Evolutionary conservation across 257 asterid genomes (phyloP), one percentile per base, ranked within the genome.

Genomic region (Solanum acaule): DNA sequence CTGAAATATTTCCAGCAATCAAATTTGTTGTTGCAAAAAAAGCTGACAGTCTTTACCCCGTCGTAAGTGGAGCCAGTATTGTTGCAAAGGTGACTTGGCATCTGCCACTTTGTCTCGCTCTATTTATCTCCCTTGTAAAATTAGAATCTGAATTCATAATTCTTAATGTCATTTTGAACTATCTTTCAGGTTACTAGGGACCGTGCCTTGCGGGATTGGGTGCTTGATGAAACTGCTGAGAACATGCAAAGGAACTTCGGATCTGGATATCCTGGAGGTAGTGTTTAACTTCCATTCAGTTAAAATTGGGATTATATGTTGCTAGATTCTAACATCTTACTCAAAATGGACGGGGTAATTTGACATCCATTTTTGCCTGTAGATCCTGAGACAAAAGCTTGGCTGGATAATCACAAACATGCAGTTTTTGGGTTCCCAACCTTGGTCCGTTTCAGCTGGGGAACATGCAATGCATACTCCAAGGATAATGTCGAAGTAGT

Each of bases 381-480:
- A 97, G 99, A 97, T 92, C 99, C 99, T 61, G 95, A 84, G 84
- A 97, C 99, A n/a, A 97, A 97, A 91, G 90, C 96, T 72, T 96
- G 99, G 99, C 93, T 97, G 90, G 92, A 91, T 67, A 93, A 94
- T 90, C 99, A 97, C 92, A 96, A 93, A 88, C 99, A 97, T 87
- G 18, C 92, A 1, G 92, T 97, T 67, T 97, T 97, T 27, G 99
- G 99, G 34, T 97, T 97, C 95, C 99, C 99, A 83, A 73, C 95
- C 25, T 90, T 97, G 92, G 99, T 97, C 86, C 98, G 99, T 87
- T 97, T 97, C 93, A 97, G 99, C 90, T 97, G 99, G 99, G 99
- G 96, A 83, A 96, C 99, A 79, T 97, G 99, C 93, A 91, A 89
- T 77, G 84, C 98, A 7, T 95, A 93, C 91, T 91, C 94, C 89